These are phyloP conservation scores for Cercospora sojina DNA, from an alignment of 2,329 filamentous ascomycete species.

Conservation along the genomic window DNA sequence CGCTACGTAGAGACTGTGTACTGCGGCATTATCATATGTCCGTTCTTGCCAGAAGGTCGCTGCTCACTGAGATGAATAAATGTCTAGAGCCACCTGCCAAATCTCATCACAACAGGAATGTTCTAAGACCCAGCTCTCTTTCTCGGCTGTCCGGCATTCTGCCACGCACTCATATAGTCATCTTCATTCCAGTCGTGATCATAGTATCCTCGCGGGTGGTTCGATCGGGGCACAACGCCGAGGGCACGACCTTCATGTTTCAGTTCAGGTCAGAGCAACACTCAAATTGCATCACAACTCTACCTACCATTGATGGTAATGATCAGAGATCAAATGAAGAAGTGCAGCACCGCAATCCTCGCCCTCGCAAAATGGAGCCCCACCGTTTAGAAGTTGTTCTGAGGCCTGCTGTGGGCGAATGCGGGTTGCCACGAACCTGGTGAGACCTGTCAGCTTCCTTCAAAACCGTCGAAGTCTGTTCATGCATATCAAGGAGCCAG, in stretches of 20 bases:
- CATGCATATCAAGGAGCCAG: background rate
- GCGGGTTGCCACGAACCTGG: background rate
- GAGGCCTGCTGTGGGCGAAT: background rate
- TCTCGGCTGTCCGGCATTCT: background rate
- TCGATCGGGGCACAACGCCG: background rate
- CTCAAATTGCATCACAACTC: background rate
- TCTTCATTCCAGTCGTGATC: constrained; percentile 12
- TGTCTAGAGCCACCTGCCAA: too few relatives aligned
- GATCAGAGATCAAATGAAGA: background rate
- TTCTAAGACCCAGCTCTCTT: background rate
- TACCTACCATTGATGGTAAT: background rate
- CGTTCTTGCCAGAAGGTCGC: too few relatives aligned
- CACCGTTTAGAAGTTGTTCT: background rate
- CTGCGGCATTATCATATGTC: too few relatives aligned
- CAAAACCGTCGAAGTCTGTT: background rate
- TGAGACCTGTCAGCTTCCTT: background rate
- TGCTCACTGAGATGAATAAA: too few relatives aligned
- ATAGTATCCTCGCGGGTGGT: constrained; percentile 6
- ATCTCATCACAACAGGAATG: too few relatives aligned
- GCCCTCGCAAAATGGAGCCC: background rate
- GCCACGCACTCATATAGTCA: constrained; percentile 10
- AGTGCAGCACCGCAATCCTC: background rate
- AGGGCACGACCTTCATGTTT: background rate
- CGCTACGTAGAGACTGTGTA: too few relatives aligned
- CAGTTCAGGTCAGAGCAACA: background rate